Evolutionary conservation across 805 yeast species (phyloP), one percentile per base, ranked within the genome.

Genomic region (Pichia gijzeniarum): DNA sequence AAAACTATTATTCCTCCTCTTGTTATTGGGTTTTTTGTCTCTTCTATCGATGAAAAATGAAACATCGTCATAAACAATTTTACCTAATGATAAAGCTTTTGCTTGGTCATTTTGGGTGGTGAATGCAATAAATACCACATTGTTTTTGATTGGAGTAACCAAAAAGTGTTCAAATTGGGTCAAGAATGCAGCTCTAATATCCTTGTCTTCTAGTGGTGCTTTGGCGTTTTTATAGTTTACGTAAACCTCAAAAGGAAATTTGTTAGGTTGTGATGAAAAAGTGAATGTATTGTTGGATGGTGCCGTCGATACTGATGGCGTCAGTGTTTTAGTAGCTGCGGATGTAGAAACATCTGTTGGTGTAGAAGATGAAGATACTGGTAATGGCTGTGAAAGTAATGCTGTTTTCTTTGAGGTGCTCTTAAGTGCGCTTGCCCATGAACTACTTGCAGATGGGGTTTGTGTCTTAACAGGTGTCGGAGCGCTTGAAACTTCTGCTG

Each of bases 391-490:
- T 32, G 38, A 16, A 20, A 34, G 18, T 19, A 22, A n/a, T 38
- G 17, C 35, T 25, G 31, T 17, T 7, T 28, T 43, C 25, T 28
- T 18, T 9, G 19, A n/a, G 9, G 39, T 13, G 12, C 18, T 16
- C n/a, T 35, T 44, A 13, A 35, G 22, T 3, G 33, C 28, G 39
- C 34, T 44, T 35, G 47, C 43, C 47, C 47, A 44, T 30, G 33
- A 7, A 32, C 40, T 35, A 33, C 39, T 21, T 18, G 32, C n/a
- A n/a, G n/a, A 25, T 25, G 38, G 18, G 16, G 39, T 14, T 2
- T 19, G 14, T 9, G 38, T 1, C n/a, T n/a, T 21, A 6, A 40
- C 16, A 8, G 35, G n/a, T 42, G 27, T 13, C 17, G 16, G 16
- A 2, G 20, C 16, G 16, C 28, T 13, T 33, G 39, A 6, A 30